Evolutionary conservation across 208 protist species (phyloP).

Genomic region (Trichomonas gallinae): DNA sequence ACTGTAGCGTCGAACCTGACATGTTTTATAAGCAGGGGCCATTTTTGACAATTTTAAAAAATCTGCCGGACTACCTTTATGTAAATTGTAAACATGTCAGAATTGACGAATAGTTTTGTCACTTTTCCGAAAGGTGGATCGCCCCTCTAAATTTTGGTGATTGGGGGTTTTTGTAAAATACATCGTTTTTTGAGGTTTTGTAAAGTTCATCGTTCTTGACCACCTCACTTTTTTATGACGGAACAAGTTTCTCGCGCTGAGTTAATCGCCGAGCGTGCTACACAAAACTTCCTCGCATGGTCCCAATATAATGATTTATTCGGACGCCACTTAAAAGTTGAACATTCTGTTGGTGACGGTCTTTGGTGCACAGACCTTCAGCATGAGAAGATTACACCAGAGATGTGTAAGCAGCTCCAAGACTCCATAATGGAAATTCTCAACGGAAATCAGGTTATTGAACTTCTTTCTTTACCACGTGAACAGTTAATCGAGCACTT

Average conservation of each 20-base stretch:
- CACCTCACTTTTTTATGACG: not conserved
- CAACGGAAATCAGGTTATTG: not conserved
- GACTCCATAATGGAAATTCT: not conserved
- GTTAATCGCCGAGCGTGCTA: not conserved
- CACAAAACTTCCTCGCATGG: not conserved
- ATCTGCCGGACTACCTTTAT: too few species aligned
- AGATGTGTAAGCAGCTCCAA: not conserved
- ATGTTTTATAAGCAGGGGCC: too few species aligned
- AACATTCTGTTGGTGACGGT: not conserved
- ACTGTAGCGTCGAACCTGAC: too few species aligned
- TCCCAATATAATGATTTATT: not conserved
- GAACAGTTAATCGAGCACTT: not conserved
- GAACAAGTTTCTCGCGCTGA: not conserved
- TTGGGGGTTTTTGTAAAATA: too few species aligned
- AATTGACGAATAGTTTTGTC: too few species aligned
- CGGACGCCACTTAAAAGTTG: not conserved
- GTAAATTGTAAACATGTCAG: too few species aligned
- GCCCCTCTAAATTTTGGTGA: too few species aligned
- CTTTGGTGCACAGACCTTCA: not conserved
- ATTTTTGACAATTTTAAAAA: too few species aligned
- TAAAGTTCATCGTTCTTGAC: not conserved
- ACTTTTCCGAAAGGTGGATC: too few species aligned
- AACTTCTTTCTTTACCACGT: not conserved
- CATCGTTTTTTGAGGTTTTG: not conserved
- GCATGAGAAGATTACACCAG: not conserved